A percentile compares a stretch with the other conserved stretches of the same genome.
Evolutionary conservation across 1,284 basidiomycete genomes (phyloP).

Genomic region (Chiua sp.): DNA sequence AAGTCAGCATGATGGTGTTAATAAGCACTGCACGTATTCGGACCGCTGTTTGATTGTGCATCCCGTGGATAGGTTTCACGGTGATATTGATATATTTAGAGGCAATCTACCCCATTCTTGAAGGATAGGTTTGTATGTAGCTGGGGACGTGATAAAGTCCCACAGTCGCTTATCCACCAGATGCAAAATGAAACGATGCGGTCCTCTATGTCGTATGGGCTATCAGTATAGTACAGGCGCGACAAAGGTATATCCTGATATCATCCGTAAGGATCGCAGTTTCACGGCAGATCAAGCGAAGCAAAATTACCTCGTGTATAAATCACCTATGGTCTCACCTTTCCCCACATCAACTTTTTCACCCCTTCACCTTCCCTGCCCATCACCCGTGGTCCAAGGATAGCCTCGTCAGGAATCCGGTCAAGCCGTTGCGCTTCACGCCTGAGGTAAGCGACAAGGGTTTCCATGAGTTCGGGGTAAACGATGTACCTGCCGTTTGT

Average conservation of each 20-base stretch:
- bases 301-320: background rate
- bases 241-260: background rate
- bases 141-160: no score
- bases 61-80: background rate
- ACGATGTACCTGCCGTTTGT: constrained; percentile 63
- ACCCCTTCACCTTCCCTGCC: constrained; percentile 34
- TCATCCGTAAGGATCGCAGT: constrained; percentile 2
- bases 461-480: constrained; percentile 81
- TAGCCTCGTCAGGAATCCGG: constrained; percentile 68
- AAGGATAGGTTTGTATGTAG: no score
- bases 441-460: constrained; percentile 79
- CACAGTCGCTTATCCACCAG: no score
- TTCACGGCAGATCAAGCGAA: background rate
- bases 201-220: no score
- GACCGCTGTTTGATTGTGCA: constrained; percentile 5
- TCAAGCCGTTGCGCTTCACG: constrained; percentile 81
- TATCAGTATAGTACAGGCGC: constrained; percentile 1
- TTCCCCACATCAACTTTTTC: constrained; percentile 30
- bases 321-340: constrained; percentile 22
- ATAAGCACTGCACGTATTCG: constrained; percentile 3
- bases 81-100: no score
- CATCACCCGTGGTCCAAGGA: constrained; percentile 49
- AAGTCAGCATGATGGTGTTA: background rate
- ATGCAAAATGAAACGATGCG: no score
- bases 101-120: no score